phyloP scores from a whole-genome alignment of 2,329 filamentous ascomycete species.

The Fusarium dlaminii region DNA sequence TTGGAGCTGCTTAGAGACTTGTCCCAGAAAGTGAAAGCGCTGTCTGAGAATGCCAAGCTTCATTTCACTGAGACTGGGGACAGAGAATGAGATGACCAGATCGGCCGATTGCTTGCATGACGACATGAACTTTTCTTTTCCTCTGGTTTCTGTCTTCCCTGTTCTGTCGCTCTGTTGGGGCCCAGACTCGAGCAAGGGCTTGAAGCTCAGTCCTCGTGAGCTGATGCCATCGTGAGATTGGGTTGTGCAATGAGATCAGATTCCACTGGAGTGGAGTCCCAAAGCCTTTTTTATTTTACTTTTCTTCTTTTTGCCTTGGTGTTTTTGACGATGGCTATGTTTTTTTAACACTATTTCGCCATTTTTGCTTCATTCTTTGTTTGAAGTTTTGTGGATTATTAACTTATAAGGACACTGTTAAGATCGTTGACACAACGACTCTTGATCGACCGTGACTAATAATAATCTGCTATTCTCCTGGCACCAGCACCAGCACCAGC shows the following conservation, averaged over 20 bases:
- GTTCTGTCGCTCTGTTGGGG: background rate
- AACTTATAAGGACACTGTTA: background rate
- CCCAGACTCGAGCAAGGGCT: conserved; percentile 11
- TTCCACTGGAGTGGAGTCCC: conserved; percentile 27
- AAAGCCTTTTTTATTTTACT: background rate
- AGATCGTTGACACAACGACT: conserved; percentile 9
- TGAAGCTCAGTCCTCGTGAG: conserved; percentile 21
- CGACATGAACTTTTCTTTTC: conserved; percentile 27
- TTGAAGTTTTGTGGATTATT: background rate
- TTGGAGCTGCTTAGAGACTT: conserved; percentile 24
- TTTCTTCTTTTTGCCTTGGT: background rate
- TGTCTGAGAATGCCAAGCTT: conserved; percentile 36
- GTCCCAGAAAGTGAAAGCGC: conserved; percentile 24
- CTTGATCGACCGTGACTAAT: background rate
- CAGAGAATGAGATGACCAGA: conserved; percentile 26
- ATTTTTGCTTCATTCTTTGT: background rate
- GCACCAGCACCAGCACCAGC: conserved; percentile 21
- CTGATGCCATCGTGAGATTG: conserved; percentile 44
- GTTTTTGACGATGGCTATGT: conserved; percentile 4
- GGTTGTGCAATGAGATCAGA: conserved; percentile 35
- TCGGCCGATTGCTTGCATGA: conserved; percentile 39
- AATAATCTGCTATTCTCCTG: background rate
- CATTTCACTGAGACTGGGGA: conserved; percentile 23
- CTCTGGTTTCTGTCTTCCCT: background rate
- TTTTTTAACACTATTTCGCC: conserved; percentile 9